Base-by-base conservation (phyloP, 352 stramenopile genomes). In the Pythium apleroticum region DNA sequence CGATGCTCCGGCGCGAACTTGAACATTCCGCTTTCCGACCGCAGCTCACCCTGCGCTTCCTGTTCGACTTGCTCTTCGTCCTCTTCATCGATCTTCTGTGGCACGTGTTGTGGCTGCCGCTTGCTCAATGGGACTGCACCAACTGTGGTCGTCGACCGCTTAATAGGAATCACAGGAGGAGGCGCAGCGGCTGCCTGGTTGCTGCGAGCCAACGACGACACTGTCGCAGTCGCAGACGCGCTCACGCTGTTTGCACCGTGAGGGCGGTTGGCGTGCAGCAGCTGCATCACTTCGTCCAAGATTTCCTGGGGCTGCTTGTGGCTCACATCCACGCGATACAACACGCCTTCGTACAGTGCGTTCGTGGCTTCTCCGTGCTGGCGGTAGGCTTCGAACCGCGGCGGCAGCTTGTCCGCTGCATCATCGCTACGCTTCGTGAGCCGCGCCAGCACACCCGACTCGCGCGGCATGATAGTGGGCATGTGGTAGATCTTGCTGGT, bases 401-500 rank as follows among this genome's bases (percentile, higher is more conserved):
- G 76, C 4, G 72, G 68, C 5, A 93, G 68, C 31, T 78, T 81
- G 24, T 89, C 82, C 10, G 67, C 59, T 1, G 64, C 68, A 60
- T 93, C 84, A 61, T 93, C 84, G 1, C 78, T 70, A 4, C 84
- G 69, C 57, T 73, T 75, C 4, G 76, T 84, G 20, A 93, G 73
- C n/a, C 84, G 73, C n/a, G 78, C 70, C 24, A 75, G 69, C 20
- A 90, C 67, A 5, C 60, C 37, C 4, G 70, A 24, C 10, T 91
- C 80, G 10, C 58, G 65, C 10, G 78, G 78, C n/a, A 84, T 63
- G 17, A 78, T 49, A 19, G 43, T 70, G 17, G 70, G 69, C 55
- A 76, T 68, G 60, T 93, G 80, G 71, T 90, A 93, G 49, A 91
- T 90, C 11, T 63, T 39, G 37, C 77, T 80, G 17, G 84, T 88